Base-by-base conservation (phyloP, 768 basidiomycete genomes). In the Mycena metata region DNA sequence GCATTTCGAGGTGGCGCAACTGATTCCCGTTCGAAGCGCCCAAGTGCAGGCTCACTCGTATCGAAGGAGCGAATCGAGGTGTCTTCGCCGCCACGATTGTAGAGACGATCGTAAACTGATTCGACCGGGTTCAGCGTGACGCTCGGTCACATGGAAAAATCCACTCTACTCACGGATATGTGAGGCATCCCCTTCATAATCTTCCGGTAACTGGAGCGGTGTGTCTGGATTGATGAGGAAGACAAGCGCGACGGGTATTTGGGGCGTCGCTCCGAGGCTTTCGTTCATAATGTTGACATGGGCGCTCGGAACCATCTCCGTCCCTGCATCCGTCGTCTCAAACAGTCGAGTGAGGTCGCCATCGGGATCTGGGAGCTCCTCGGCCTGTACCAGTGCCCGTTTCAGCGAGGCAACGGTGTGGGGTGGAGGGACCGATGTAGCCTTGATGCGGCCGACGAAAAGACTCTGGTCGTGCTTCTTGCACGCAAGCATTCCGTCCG, bases 41-140 rank as follows among this genome's bases (percentile, higher is more conserved):
- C 64, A 26, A 66, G 54, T 5, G 50, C 50, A 19, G 64, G 54
- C 45, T 64, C 63, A 1, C 2, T 56, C 3, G 0, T 23, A 43
- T 66, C 65, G 26, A 55, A 51, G 15, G 57, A 6, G 42, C 35
- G n/a, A 42, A 50, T 12, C n/a, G 13, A 51, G 60, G 9, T 7
- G 9, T 23, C 36, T 10, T 49, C 49, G 21, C 65, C 65, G 11
- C 9, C 52, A 35, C 30, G 57, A 41, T 39, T 66, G 42, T 66
- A 60, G 16, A 66, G 65, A 16, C 57, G 57, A 45, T 66, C 60
- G 58, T 66, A 66, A 33, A 66, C 30, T 30, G 30, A n/a, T n/a
- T n/a, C n/a, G n/a, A n/a, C n/a, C n/a, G n/a, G n/a, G n/a, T n/a
- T n/a, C n/a, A n/a, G n/a, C n/a, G n/a, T n/a, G n/a, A n/a, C n/a